Evolutionary conservation across 2,329 filamentous ascomycete genomes (phyloP), one percentile per base, ranked within the genome.

Genomic region (Chlorencoelia australis): DNA sequence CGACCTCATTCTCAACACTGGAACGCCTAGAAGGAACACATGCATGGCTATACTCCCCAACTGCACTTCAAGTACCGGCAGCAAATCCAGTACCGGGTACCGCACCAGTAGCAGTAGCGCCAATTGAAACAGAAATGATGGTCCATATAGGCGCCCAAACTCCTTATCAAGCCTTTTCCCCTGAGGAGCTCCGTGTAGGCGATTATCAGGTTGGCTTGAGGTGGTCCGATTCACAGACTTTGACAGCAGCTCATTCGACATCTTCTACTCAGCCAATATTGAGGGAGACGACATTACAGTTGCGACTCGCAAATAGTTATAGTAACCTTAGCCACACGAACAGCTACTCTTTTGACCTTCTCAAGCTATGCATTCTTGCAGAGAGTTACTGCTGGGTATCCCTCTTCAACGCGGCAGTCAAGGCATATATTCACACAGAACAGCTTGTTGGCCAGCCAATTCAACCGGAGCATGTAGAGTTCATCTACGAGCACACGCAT

Each of bases 381-480:
- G 42, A 46, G 24, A 41, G 20, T 7, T 30, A 39, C 9, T 29
- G 22, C 15, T 48, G 42, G 44, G 22, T 26, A 10, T 28, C 15
- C 11, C 33, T 45, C 13, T 48, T 42, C 35, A 45, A 48, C 25
- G 31, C 26, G 13, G 35, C 44, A 4, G 41, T 48, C 15, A 29
- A 33, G 4, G 13, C 35, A 7, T 46, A 48, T 26, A 26, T 44
- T 7, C n/a, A 29, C 5, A 34, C 39, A 19, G 42, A 42, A 22
- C 18, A 9, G 10, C 24, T 15, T 14, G 15, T 38, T 3, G 18
- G n/a, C 10, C 39, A 25, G 2, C 28, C 33, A 2, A 33, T 34
- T 7, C 30, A 13, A 1, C 5, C 30, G 3, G 16, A 33, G 4
- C 28, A 40, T 15, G 31, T 43, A 15, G 33, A 30, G 9, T 24